phyloP scores from a whole-genome alignment of 2,329 filamentous ascomycete species.

The Claviceps lovelessii region DNA sequence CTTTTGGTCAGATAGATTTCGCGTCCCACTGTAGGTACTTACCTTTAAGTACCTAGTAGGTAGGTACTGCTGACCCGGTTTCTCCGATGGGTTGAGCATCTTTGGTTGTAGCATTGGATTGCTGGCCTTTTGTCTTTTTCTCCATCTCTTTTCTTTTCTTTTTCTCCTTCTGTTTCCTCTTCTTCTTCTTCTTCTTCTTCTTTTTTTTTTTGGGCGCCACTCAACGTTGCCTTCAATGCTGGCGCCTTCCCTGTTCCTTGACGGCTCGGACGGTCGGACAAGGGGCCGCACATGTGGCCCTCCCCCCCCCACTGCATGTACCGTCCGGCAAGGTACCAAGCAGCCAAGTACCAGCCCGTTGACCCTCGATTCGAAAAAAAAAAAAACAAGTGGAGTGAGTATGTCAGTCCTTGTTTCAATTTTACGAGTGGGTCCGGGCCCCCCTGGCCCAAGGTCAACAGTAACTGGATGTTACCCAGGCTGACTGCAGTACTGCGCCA shows the following conservation, averaged over 20 bases:
- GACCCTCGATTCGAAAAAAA: not conserved
- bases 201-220: too few relatives aligned
- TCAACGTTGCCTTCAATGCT: too few relatives aligned
- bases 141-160: too few relatives aligned
- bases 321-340: not conserved
- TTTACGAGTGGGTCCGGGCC: not conserved
- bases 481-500: not conserved
- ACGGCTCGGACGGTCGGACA: slow-evolving; percentile 1
- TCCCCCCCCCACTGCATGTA: not conserved
- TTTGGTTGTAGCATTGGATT: too few relatives aligned
- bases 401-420: not conserved
- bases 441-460: not conserved
- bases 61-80: too few relatives aligned
- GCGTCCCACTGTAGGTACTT: too few relatives aligned
- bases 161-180: too few relatives aligned
- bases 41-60: too few relatives aligned
- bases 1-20: too few relatives aligned
- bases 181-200: too few relatives aligned
- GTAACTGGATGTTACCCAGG: not conserved
- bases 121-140: too few relatives aligned
- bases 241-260: not conserved
- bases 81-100: too few relatives aligned
- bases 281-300: slow-evolving; percentile 4
- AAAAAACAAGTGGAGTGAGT: not conserved
- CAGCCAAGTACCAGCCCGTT: not conserved